Evolutionary conservation across 1,139 yeast species (phyloP), one percentile per base, ranked within the genome.

Genomic region (Pichia sp.): DNA sequence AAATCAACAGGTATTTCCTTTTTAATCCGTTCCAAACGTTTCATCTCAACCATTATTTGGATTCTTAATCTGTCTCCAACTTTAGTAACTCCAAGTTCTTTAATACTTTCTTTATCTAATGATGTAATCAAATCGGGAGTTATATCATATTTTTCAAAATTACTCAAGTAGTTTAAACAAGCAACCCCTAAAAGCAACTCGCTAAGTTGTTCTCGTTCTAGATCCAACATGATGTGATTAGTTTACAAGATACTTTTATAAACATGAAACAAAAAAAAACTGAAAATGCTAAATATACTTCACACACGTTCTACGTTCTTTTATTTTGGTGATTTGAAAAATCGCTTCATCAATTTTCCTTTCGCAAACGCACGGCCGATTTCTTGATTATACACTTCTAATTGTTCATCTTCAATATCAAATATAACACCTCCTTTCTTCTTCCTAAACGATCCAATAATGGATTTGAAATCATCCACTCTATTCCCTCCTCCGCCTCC

Each of bases 11-110:
- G 67, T 33, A 78, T 60, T 16, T 65, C 56, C 29, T 68, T 63
- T 56, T 64, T 65, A n/a, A 79, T 63, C 33, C 64, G 60, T 43
- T 74, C 73, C 4, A 73, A 60, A 59, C 74, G 70, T 58, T 79
- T 54, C 51, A 72, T 67, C 50, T 73, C 66, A 36, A 83, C 70
- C 52, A 84, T 82, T 25, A 81, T 71, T 59, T 81, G 81, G 10
- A 88, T 65, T 36, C 84, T 73, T 38, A 93, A 73, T 36, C 97
- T 72, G 66, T 93, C 98, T 0, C 98, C 98, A 11, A 93, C 78
- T 59, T 81, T 84, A 22, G 60, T 60, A n/a, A 93, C 70, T 0
- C 96, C 97, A 10, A 93, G 67, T 56, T 86, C 95, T 51, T 76
- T 77, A 52, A 93, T 74, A 0, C 90, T 79, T n/a, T 70, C 74